A percentile compares a stretch with the other conserved stretches of the same genome.
Conservation (phyloP, 2,329 filamentous ascomycete genomes). For the Achaetomium macrosporum region DNA sequence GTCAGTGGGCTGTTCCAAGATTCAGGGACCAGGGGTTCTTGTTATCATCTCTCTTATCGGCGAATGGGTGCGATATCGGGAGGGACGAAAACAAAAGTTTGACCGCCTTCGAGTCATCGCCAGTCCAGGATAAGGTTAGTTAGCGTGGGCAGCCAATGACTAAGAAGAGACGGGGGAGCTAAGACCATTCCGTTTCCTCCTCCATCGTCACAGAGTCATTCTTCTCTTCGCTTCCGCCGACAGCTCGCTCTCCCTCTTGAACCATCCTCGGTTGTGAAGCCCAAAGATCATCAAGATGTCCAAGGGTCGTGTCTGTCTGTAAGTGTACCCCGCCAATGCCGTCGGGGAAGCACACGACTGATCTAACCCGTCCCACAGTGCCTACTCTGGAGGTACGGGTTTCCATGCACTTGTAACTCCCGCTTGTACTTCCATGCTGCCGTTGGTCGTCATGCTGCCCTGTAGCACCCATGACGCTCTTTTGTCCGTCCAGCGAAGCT, state of each 20-base stretch:
- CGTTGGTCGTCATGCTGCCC: background rate
- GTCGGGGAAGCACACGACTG: background rate
- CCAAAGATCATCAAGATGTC: slow-evolving; percentile 23
- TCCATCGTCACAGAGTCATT: slow-evolving; percentile 1
- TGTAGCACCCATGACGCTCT: background rate
- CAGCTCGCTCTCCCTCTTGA: background rate
- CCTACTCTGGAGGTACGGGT: slow-evolving; percentile 26
- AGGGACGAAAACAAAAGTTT: slow-evolving; percentile 10
- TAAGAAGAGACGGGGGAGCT: background rate
- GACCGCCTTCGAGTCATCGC: slow-evolving; percentile 16
- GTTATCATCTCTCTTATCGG: slow-evolving; percentile 3
- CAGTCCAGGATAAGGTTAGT: background rate
- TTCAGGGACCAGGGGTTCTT: background rate
- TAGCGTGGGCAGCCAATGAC: background rate
- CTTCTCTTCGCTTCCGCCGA: background rate
- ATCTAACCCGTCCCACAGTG: slow-evolving; percentile 15
- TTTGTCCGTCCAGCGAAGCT: background rate
- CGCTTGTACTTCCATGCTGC: background rate
- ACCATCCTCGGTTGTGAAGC: slow-evolving; percentile 1
- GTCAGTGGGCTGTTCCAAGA: slow-evolving; percentile 1
- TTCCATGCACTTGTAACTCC: background rate
- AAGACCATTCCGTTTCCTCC: background rate
- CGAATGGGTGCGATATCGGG: slow-evolving; percentile 11
- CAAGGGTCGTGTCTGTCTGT: slow-evolving; percentile 32
- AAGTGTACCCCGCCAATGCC: slow-evolving; percentile 16